Base-by-base conservation (phyloP, 1,139 yeast species). In the Geotrichum phurueaensis region DNA sequence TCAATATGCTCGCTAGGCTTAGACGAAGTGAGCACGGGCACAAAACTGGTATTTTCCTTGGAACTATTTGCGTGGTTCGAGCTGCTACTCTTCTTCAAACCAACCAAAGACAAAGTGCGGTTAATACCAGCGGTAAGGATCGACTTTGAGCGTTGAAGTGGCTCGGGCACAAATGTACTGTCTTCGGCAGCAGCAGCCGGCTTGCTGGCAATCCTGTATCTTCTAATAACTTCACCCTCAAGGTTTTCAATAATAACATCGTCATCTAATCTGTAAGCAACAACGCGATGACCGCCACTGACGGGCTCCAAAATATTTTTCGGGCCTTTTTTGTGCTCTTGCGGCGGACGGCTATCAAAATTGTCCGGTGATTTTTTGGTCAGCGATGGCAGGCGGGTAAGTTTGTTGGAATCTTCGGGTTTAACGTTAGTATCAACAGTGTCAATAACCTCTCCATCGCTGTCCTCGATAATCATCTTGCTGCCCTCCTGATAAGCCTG, bases 211-310 rank as follows among this genome's bases (percentile, higher is more conserved):
- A 90, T 85, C 67, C 78, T 82, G 74, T 91, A 94, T 62, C 96
- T 80, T 69, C 96, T 83, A 54, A 94, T 78, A 62, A 94, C 84
- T 67, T 94, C 98, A 66, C 99, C 99, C 47, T 91, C 96, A 54
- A 83, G 90, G 70, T 91, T 89, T 73, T 94, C 99, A 65, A 94
- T 86, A 63, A 91, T 80, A 61, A 94, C 83, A 64, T 85, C 79
- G 69, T 90, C 84, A 69, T 86, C 96, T 56, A 84, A 75, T 69
- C 82, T 83, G 68, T 80, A 86, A 0, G 89, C 90, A 67, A 73
- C 77, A 53, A 80, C 82, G 64, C 75, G 67, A 36, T 58, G 63
- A 10, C 52, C 54, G 13, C 48, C 18, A 33, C 45, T 13, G 5
- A 47, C 48, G 33, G 57, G 51, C 15, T 53, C 54, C 15, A 48